Evolutionary conservation across 208 protist species (phyloP), one percentile per base, ranked within the genome.

Genomic region (Angomonas desouzai): DNA sequence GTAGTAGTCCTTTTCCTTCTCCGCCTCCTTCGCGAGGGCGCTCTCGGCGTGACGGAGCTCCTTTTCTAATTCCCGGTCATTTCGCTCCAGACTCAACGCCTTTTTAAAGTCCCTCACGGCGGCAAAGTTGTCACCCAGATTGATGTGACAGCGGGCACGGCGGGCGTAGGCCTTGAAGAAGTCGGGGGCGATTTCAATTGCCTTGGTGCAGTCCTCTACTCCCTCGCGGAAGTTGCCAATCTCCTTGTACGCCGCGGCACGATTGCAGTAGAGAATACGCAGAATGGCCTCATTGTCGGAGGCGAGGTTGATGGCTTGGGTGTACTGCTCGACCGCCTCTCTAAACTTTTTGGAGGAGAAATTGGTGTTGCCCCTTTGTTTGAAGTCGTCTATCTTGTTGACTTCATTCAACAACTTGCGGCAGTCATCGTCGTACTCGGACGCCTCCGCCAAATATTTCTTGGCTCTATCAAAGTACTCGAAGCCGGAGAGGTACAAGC

Each of bases 91-190:
- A 55, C 89, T 68, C 40, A 91, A 66, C 1, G 91, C 91, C 70
- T 77, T 83, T 62, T 85, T 86, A 67, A 93, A 96, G 76, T 96
- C 91, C 22, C 77, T 72, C 23, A 94, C 79, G 11, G 91, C 85
- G n/a, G 78, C 77, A 47, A 81, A 74, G 76, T 85, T 77, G 56
- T 96, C 85, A 48, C 80, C 85, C 13, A 96, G 72, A 59, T 81
- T 68, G 48, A 87, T 77, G 57, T 93, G 83, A 71, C 91, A 96
- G 30, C 91, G 81, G 27, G 85, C 92, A 47, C 90, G 86, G 18
- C 92, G 85, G 20, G 87, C 89, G 67, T 94, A 97, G 20, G 89
- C 92, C 70, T 94, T 95, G 59, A 77, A 87, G 70, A 97, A 97
- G 32, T 91, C 77, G 30, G 81, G 65, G 62, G 95, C 87, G 10